These are phyloP conservation scores for Aspergillus aculeatus DNA, from an alignment of 2,329 filamentous ascomycete species.

Conservation along the genomic window DNA sequence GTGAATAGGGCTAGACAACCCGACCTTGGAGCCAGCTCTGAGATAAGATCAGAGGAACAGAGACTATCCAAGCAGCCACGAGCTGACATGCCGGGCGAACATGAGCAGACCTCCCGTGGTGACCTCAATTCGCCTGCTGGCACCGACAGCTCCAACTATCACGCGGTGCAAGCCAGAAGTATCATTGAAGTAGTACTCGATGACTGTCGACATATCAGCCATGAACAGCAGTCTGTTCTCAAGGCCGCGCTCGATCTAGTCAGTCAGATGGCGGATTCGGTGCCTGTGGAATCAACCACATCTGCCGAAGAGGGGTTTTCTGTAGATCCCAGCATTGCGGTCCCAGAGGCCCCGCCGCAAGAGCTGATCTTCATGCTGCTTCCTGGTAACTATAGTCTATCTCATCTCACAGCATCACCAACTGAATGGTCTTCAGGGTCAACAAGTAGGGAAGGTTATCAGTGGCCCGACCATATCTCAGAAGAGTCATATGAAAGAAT, in stretches of 20 bases:
- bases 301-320: background rate
- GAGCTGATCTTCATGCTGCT: background rate
- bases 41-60: background rate
- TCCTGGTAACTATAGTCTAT: background rate
- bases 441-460: background rate
- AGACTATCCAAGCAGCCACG: background rate
- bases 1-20: background rate
- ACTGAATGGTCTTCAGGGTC: background rate
- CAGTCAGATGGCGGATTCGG: background rate
- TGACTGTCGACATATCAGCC: background rate
- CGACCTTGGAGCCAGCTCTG: background rate
- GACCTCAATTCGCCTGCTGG: background rate
- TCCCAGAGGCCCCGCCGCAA: background rate
- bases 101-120: background rate
- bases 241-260: background rate
- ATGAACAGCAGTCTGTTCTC: background rate
- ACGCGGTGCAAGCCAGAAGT: background rate
- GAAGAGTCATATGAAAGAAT: background rate
- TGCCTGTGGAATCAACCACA: background rate
- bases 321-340: background rate
- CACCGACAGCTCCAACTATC: background rate
- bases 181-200: background rate
- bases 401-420: background rate
- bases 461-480: background rate
- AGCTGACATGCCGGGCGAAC: background rate